These are phyloP conservation scores for Amaranthus cruentus DNA, from an alignment of 148 eudicot species.

Conservation along the genomic window DNA sequence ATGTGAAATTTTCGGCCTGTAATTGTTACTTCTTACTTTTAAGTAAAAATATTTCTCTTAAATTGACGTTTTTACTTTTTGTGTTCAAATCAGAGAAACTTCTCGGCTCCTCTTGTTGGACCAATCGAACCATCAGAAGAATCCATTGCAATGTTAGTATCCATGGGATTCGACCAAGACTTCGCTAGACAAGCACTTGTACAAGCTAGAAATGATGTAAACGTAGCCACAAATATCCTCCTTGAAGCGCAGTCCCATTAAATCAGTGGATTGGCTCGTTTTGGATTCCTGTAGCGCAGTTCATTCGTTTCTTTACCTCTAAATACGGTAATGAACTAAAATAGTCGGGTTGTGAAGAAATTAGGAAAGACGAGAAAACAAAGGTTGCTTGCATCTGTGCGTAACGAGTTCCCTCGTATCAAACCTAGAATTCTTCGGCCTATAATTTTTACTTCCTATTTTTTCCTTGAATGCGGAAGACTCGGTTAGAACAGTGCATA, in stretches of 20 bases:
- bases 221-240: conserved; percentile 86
- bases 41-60: not conserved
- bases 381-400: not conserved
- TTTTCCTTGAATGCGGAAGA: not conserved
- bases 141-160: conserved; percentile 62
- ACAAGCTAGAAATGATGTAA: conserved; percentile 79
- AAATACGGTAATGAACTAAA: not conserved
- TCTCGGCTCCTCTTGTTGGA: conserved; percentile 38
- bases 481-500: conserved; percentile 9
- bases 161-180: conserved; percentile 90
- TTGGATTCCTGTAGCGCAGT: not conserved
- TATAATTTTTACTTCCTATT: not conserved
- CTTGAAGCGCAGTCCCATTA: conserved; percentile 75
- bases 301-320: not conserved
- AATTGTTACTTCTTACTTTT: no score
- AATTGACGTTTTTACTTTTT: not conserved
- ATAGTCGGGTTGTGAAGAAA: not conserved
- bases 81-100: conserved; percentile 43
- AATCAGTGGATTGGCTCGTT: not conserved
- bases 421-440: conserved; percentile 12
- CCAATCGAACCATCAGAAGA: conserved; percentile 72
- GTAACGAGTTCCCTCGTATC: not conserved
- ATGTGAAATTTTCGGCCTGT: no score
- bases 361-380: conserved; percentile 3
- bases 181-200: conserved; percentile 80